These are phyloP conservation scores for Senna tora DNA, from an alignment of 306 rosid genomes.

Conservation along the genomic window DNA sequence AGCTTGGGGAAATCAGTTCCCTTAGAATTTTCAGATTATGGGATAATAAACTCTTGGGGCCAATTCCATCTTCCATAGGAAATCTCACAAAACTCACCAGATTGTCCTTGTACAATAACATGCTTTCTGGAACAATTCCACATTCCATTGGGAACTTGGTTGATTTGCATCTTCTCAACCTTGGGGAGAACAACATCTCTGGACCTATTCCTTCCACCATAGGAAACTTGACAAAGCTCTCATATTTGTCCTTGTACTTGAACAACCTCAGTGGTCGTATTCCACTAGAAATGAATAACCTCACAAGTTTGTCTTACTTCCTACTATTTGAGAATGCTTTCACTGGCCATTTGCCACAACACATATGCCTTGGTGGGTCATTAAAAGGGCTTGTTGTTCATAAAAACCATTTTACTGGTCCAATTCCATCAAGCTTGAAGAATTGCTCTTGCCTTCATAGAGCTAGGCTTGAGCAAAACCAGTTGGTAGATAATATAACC, in stretches of 20 bases:
- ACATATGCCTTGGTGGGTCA: slow-evolving; percentile 26
- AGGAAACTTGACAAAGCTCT: slow-evolving; percentile 8
- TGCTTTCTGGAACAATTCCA: neutral
- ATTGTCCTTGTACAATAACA: neutral
- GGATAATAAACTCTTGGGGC: neutral
- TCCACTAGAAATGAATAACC: slow-evolving; percentile 19
- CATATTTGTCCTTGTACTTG: rapidly evolving
- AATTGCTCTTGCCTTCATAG: slow-evolving; percentile 26
- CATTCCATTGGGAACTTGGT: neutral
- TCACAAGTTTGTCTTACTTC: neutral
- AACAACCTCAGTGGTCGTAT: slow-evolving; percentile 27
- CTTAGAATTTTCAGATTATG: neutral
- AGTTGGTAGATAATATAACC: slow-evolving; percentile 32
- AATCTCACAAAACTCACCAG: neutral
- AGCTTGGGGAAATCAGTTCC: neutral
- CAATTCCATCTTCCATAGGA: neutral
- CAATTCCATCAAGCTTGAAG: slow-evolving; percentile 22
- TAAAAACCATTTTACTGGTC: neutral
- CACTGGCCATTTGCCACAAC: slow-evolving; percentile 20
- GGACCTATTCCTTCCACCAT: slow-evolving; percentile 8
- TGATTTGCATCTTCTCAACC: neutral
- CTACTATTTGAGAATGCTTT: neutral
- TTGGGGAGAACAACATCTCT: neutral
- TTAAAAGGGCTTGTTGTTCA: rapidly evolving
- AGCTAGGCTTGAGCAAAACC: slow-evolving; percentile 41